Conservation (phyloP, 306 rosid genomes). For the Lotus japonicus region DNA sequence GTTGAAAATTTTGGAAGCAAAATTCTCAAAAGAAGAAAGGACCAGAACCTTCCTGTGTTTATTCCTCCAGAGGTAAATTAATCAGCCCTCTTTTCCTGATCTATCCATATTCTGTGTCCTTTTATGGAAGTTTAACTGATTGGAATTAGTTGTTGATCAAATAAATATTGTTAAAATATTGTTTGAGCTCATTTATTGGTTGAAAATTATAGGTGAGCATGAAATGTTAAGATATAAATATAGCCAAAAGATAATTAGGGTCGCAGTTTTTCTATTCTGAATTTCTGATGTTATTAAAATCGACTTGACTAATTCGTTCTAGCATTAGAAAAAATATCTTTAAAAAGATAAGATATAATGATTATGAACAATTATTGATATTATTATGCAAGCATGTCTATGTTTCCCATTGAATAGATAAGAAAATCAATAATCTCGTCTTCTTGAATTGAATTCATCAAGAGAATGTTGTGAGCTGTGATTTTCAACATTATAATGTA, state of each 20-base stretch:
- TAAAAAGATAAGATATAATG: neutral
- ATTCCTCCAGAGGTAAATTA: constrained; percentile 73
- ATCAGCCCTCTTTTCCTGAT: constrained; percentile 7
- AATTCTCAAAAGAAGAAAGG: constrained; percentile 55
- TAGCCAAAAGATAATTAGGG: neutral
- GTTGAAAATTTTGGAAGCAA: constrained; percentile 62
- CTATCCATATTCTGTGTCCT: neutral
- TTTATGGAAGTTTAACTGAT: constrained; percentile 8
- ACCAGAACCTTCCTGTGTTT: constrained; percentile 64
- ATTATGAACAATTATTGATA: neutral
- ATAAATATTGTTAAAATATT: constrained; percentile 6
- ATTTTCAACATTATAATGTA: no score
- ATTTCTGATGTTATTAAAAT: neutral
- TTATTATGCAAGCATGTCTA: neutral
- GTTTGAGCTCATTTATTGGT: neutral
- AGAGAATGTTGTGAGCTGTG: no score
- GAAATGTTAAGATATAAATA: neutral
- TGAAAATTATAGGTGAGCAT: neutral
- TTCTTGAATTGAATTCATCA: no score
- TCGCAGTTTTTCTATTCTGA: neutral
- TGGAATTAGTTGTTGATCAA: constrained; percentile 1
- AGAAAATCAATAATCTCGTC: neutral
- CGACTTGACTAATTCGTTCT: neutral
- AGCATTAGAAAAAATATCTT: neutral
- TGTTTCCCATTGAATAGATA: neutral